These are phyloP conservation scores for Theileria annulata DNA, from an alignment of 169 alveolate species.

Conservation along the genomic window DNA sequence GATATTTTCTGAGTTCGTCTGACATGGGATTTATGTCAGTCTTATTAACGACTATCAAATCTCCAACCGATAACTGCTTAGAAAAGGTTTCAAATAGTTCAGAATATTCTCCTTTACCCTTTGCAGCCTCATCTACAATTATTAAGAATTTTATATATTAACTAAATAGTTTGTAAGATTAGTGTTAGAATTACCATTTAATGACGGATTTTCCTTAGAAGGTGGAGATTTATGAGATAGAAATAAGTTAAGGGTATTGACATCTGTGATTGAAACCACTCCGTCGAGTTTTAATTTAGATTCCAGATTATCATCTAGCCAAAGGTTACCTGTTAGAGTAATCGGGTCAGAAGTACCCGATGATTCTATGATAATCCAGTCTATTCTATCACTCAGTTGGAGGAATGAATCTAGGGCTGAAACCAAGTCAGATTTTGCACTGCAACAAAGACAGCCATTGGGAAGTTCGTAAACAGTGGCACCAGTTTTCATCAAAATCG, in stretches of 20 bases:
- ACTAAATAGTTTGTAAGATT: not conserved
- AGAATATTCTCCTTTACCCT: slow-evolving; percentile 8
- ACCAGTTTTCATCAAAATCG: slow-evolving; percentile 80
- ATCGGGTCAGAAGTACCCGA: slow-evolving; percentile 61
- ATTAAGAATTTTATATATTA: not conserved
- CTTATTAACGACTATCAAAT: slow-evolving; percentile 77
- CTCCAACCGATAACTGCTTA: slow-evolving; percentile 79
- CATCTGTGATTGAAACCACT: slow-evolving; percentile 55
- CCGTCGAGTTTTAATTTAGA: slow-evolving; percentile 58
- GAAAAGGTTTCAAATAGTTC: slow-evolving; percentile 34
- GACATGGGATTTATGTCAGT: slow-evolving; percentile 52
- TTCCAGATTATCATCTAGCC: slow-evolving; percentile 54
- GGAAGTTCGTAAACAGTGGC: slow-evolving; percentile 87
- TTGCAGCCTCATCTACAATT: not conserved
- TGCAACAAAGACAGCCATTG: slow-evolving; percentile 89
- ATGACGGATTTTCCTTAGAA: not conserved
- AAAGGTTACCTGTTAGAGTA: slow-evolving; percentile 45
- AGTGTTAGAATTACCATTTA: not conserved
- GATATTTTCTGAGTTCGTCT: not conserved
- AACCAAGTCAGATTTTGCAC: slow-evolving; percentile 81
- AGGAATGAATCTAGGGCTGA: slow-evolving; percentile 57
- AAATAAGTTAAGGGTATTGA: slow-evolving; percentile 11
- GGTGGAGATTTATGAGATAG: not conserved
- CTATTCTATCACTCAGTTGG: slow-evolving; percentile 29
- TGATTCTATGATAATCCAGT: slow-evolving; percentile 63